Base-by-base conservation (phyloP, 352 stramenopile species). In the Pilasporangium apinafurcum region DNA sequence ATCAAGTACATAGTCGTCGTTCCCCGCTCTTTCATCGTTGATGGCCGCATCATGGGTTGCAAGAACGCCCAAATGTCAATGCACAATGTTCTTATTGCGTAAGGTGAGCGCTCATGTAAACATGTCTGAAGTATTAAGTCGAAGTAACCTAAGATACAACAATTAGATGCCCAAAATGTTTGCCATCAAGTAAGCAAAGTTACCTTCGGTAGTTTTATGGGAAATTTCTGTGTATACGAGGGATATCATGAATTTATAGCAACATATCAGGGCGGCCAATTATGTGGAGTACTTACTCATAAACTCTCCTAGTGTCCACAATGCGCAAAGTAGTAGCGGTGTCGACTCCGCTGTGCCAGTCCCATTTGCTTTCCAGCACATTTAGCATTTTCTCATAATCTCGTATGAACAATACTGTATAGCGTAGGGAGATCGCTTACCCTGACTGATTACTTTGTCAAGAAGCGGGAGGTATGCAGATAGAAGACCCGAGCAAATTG, bases 271-370 rank as follows among this genome's bases (percentile, higher is more conserved):
- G n/a, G n/a, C n/a, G n/a, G n/a, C n/a, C 42, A 9, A 30, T 8
- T 25, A 20, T 2, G n/a, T 10, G 14, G 20, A 18, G 26, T 5
- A 20, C 42, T 12, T 44, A 49, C 42, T 49, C 44, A 51, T 51
- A 25, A 51, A 51, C 38, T 51, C 31, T 51, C 33, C 44, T 27
- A 51, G 44, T 13, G 44, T 48, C 38, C 44, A 45, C 17, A 51
- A 28, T 18, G 42, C 28, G 25, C 17, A 36, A 41, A 16, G 18
- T 7, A 43, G 22, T 30, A 49, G 14, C 25, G 12, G 33, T 18
- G 1, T 38, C 33, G 4, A 25, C 33, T 27, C 25, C n/a, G 24
- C 26, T 24, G 7, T 26, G 8, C 20, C 24, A 27, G 5, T 5
- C 29, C 26, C 17, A n/a, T n/a, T n/a, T n/a, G n/a, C n/a, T n/a